Evolutionary conservation across 2,329 filamentous ascomycete species (phyloP), one percentile per base, ranked within the genome.

Genomic region (Fragosphaeria purpurea): DNA sequence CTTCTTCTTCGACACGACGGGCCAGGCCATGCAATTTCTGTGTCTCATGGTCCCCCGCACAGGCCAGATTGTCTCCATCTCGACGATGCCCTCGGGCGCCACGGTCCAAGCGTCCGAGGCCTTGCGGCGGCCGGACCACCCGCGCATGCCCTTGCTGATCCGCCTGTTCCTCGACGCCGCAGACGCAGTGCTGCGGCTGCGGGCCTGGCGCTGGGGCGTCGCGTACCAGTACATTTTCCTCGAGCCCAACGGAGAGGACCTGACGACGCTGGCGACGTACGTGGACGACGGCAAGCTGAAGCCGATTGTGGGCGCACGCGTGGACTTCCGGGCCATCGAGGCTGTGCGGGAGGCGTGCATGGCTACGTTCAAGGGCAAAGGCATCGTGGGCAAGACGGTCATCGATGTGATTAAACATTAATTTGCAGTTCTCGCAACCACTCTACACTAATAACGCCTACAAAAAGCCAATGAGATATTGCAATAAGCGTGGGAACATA

Each of bases 1-100:
- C 12, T 51, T 51, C 7, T 7, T 44, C n/a, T 51, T 51, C 32
- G 49, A 51, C 35, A 51, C 49, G 7, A 51, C 49, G 3, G 49
- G 49, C 22, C 31, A 51, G 34, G 32, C 49, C 22, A 51, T 51
- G 49, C n/a, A 42, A 4, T 40, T 51, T 6, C 41, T 51, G 31
- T 32, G 31, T 8, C 41, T 42, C 7, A 47, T 51, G 44, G 22
- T 33, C 2, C 38, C 33, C 2, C 7, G 11, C 3, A 51, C 44
- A 1, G 32, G 49, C 33, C 4, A 9, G 9, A 44, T 51, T 11
- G 49, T 51, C 31, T 47, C 44, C 41, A 51, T 51, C 39, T 32
- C 44, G 5, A 51, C 49, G 9, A 34, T 10, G 6, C 49, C 49
- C 5, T 51, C 49, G 13, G 44, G 31, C 40, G 9, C 44, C 4